Evolutionary conservation across 441 rosid species (phyloP).

Genomic region (Bocquillonia castaneifolia): DNA sequence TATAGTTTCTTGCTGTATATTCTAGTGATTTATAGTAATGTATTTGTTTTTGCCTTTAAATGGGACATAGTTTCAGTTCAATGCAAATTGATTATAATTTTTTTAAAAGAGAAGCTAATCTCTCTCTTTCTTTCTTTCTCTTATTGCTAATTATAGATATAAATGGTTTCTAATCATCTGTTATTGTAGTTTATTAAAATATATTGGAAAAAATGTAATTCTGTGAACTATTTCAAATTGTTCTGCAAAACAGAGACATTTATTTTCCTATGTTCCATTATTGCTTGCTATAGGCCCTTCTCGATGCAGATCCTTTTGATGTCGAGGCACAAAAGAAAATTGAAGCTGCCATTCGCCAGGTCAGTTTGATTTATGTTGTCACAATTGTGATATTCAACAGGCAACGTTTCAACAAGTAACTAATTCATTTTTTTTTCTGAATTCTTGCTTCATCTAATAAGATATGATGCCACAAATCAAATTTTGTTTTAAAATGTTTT

Average conservation of each 20-base stretch:
- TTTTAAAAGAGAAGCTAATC: background rate
- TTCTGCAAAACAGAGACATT: background rate
- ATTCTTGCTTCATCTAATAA: background rate
- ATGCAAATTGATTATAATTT: background rate
- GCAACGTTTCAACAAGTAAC: background rate
- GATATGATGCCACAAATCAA: background rate
- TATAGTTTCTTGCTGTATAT: background rate
- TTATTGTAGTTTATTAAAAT: background rate
- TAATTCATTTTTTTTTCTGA: background rate
- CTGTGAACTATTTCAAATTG: background rate
- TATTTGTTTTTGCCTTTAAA: no score
- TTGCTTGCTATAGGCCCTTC: slow-evolving; percentile 57
- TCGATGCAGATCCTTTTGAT: slow-evolving; percentile 92
- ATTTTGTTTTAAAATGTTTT: background rate
- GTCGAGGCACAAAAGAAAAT: slow-evolving; percentile 96
- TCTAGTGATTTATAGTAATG: background rate
- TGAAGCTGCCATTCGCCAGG: slow-evolving; percentile 97
- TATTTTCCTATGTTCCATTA: slow-evolving; percentile 7
- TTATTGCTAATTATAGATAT: background rate
- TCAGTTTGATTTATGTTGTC: slow-evolving; percentile 24
- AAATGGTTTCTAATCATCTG: background rate
- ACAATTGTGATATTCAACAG: slow-evolving; percentile 6
- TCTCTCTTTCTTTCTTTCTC: background rate
- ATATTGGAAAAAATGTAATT: background rate
- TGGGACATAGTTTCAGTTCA: background rate